Base-by-base conservation (phyloP, 192 early-diverging fungal species). In the Coemansia umbellata region DNA sequence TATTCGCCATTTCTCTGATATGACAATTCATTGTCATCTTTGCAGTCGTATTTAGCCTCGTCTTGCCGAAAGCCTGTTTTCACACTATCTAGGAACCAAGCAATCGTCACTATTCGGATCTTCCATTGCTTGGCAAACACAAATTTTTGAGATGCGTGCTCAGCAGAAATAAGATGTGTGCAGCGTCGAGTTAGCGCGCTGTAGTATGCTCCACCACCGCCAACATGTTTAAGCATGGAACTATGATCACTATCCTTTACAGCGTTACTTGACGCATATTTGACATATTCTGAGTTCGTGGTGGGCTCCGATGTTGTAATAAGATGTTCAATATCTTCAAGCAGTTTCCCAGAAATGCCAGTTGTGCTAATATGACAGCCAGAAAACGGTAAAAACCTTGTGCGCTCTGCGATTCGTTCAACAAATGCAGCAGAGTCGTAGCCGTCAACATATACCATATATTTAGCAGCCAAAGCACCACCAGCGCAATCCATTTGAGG, bases 301-400 rank as follows among this genome's bases (percentile, higher is more conserved):
- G 14, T 7, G 0, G 14, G 47, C 23, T 28, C 17, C 0, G 21
- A 33, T 8, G 26, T 28, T 9, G 39, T 41, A 6, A 56, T 53
- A 11, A 72, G 44, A 0, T 33, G 37, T 18, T 57, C 64, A 4
- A 78, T 78, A 40, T 78, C 57, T 14, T 59, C 60, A 17, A 67
- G 74, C 14, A 69, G 14, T 9, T 66, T 58, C 2, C 33, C 11
- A n/a, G 39, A 26, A 26, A 78, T 64, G 1, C 75, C 75, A 5
- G 75, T 78, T 0, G 69, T 56, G 52, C 69, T 72, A 17, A 78
- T 48, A 18, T 47, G 43, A 11, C 68, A 78, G 11, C 69, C 69
- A 8, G 75, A 42, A 28, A 78, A 78, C 17, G 75, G 75, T 17
- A 40, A 50, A 8, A 67, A 54, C 32, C 75, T 53, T 11, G 52